Base-by-base conservation (phyloP, 2,329 filamentous ascomycete genomes). In the Emergomyces africanus region DNA sequence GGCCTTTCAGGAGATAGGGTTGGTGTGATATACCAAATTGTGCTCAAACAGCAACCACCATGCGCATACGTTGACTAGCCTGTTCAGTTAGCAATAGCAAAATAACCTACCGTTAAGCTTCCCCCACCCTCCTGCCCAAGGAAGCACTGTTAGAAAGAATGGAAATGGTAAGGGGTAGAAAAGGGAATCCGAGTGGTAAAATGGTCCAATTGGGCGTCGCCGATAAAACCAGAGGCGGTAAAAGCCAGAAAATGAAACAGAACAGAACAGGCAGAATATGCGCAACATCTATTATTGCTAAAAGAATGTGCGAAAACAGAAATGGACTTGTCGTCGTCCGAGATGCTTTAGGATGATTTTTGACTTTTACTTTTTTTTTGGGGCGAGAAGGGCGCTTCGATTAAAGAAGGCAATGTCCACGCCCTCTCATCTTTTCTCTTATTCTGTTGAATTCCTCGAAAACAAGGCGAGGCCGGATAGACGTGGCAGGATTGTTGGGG, bases 261-360 rank as follows among this genome's bases (percentile, higher is more conserved):
- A 56, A 55, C 33, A 44, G 23, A 55, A 59, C 42, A 28, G 35
- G 33, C 20, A 30, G 44, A 54, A 59, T 25, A 62, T 53, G 25
- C 46, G 39, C 18, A 61, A 51, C 20, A 53, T 28, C 30, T 15
- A 44, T 50, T 18, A 57, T 50, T 59, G 41, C 50, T 42, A 53
- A 64, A 60, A 18, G 54, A 63, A 23, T 54, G 59, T 61, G 61
- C 49, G 55, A 62, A n/a, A 59, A 57, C 49, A 61, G 53, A 61
- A 63, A 60, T 62, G 50, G 59, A 61, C 60, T 64, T 63, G 58
- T 64, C 63, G 60, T 64, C 63, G 60, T 59, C 58, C 57, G 63
- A 64, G 62, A 65, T 63, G 39, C 62, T 65, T 64, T 64, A 62
- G 61, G 48, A 63, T 64, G 59, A 61, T 65, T 65, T 64, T 65